Evolutionary conservation across 176 grass and related monocot species (phyloP).

Genomic region (Areca catechu): DNA sequence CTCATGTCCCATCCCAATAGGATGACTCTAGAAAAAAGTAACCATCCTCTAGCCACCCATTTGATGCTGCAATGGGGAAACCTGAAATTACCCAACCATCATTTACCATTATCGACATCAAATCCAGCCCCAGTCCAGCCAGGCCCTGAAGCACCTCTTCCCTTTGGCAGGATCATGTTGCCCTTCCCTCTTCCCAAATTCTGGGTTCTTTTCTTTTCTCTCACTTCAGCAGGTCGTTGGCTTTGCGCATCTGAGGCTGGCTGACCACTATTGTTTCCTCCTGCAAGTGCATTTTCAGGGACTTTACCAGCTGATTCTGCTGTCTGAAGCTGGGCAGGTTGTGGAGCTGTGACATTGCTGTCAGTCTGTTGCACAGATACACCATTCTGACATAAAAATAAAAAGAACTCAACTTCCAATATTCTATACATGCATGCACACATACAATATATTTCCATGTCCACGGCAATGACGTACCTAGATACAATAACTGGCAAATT

Average conservation of each 20-base stretch:
- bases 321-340: conserved; percentile 5
- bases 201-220: conserved; percentile 51
- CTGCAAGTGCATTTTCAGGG: conserved; percentile 12
- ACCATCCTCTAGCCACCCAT: too few relatives aligned
- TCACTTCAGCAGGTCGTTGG: conserved; percentile 24
- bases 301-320: conserved; percentile 11
- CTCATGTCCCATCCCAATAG: too few relatives aligned
- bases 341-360: conserved; percentile 18
- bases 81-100: conserved; percentile 10
- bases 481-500: too few relatives aligned
- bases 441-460: too few relatives aligned
- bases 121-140: conserved; percentile 94
- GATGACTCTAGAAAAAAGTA: too few relatives aligned
- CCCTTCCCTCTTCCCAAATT: conserved; percentile 43
- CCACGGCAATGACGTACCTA: too few relatives aligned
- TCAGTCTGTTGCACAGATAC: conserved; percentile 21
- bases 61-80: too few relatives aligned
- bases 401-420: not conserved
- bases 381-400: conserved; percentile 25
- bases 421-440: too few relatives aligned
- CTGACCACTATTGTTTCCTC: conserved; percentile 13
- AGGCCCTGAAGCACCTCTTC: conserved; percentile 45
- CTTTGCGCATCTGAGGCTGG: conserved; percentile 8
- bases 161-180: conserved; percentile 55
- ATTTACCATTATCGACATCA: conserved; percentile 42